phyloP scores from a whole-genome alignment of 164 flowering plant species.

The Sedum album region DNA sequence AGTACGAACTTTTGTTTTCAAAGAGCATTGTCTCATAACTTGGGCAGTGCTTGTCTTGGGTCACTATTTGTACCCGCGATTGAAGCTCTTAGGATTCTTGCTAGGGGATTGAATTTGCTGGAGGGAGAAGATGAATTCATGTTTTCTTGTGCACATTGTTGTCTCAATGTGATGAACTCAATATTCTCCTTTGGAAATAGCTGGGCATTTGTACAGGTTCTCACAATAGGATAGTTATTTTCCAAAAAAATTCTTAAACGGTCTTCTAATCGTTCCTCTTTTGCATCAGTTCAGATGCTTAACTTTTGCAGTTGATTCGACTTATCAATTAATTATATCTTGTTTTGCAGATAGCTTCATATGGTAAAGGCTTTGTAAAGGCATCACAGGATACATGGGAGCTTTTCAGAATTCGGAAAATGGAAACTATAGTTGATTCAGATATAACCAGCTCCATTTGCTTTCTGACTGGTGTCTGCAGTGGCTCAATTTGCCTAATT shows the following conservation, averaged over 20 bases:
- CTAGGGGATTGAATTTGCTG: conserved; percentile 67
- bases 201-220: conserved; percentile 94
- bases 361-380: conserved; percentile 70
- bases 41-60: conserved; percentile 86
- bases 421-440: conserved; percentile 62
- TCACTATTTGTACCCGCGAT: conserved; percentile 77
- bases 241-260: background rate
- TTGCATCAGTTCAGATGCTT: background rate
- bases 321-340: background rate
- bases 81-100: conserved; percentile 68
- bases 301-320: background rate
- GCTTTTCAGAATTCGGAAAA: conserved; percentile 43
- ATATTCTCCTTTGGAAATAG: conserved; percentile 74
- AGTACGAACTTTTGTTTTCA: conserved; percentile 67
- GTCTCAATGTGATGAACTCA: conserved; percentile 69
- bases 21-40: conserved; percentile 59
- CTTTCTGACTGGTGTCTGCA: conserved; percentile 80
- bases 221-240: no score
- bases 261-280: background rate
- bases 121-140: conserved; percentile 96
- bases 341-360: conserved; percentile 58
- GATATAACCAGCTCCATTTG: conserved; percentile 82
- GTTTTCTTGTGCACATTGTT: conserved; percentile 95
- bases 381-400: conserved; percentile 89
- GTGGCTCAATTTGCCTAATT: conserved; percentile 74